Evolutionary conservation across 1,284 basidiomycete species (phyloP).

Genomic region (Cutaneotrichosporon sp.): DNA sequence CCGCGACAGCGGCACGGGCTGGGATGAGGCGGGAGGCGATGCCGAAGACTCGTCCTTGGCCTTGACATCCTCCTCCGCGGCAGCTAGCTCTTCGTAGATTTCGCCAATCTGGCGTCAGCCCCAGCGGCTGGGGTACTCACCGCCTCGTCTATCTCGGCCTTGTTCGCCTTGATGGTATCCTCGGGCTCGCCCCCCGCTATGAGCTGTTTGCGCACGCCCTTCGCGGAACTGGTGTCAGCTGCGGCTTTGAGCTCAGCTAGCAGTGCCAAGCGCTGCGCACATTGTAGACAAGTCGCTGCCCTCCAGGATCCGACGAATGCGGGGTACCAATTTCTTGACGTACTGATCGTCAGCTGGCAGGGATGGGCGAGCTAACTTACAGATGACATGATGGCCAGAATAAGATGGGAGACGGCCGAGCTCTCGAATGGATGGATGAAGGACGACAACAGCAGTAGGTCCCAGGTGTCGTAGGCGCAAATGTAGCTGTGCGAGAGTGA

Average conservation of each 20-base stretch:
- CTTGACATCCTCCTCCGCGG: conserved; percentile 1
- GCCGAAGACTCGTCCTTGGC: neutral
- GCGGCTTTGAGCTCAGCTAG: neutral
- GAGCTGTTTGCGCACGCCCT: conserved; percentile 44
- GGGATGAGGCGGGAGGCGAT: conserved; percentile 20
- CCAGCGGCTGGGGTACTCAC: conserved; percentile 22
- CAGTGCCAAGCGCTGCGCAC: conserved; percentile 17
- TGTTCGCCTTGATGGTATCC: conserved; percentile 35
- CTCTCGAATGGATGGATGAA: neutral
- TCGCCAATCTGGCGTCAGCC: conserved; percentile 31
- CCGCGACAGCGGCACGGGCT: conserved; percentile 22
- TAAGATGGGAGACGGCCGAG: neutral
- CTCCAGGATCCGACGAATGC: conserved; percentile 31
- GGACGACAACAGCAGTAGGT: too few species aligned
- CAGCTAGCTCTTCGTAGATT: conserved; percentile 36
- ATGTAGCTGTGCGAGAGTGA: too few species aligned
- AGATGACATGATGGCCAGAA: neutral
- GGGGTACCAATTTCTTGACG: conserved; percentile 25
- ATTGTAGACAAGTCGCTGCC: conserved; percentile 35
- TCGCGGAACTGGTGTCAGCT: conserved; percentile 37
- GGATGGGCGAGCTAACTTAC: neutral
- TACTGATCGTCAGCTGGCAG: conserved; percentile 15
- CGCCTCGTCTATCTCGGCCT: conserved; percentile 38
- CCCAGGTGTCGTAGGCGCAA: too few species aligned
- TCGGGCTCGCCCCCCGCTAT: conserved; percentile 38